Conservation (phyloP, 2,329 filamentous ascomycete genomes). For the Fusarium scirpi region DNA sequence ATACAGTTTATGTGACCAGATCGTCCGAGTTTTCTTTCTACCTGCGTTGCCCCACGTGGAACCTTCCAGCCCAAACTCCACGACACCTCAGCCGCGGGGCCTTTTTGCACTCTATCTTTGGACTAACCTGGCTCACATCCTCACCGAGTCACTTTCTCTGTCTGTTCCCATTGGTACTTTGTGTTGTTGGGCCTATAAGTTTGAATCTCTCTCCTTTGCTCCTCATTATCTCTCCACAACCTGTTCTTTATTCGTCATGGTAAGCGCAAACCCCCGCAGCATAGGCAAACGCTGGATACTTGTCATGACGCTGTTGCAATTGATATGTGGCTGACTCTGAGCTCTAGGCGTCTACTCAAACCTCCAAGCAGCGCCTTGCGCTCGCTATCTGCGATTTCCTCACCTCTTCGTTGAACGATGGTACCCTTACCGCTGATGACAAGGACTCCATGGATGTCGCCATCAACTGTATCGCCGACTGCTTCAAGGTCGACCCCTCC, state of each 20-base stretch:
- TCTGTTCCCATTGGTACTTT: conserved; percentile 17
- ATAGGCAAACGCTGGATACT: conserved; percentile 7
- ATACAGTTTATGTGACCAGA: not conserved
- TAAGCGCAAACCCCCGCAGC: conserved; percentile 26
- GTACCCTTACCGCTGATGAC: conserved; percentile 88
- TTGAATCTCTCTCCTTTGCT: not conserved
- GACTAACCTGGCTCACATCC: conserved; percentile 23
- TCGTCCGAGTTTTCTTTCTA: conserved; percentile 28
- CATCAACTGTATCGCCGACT: conserved; percentile 91
- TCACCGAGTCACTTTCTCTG: conserved; percentile 5
- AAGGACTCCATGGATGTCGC: conserved; percentile 95
- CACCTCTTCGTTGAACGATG: conserved; percentile 83
- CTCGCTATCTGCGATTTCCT: conserved; percentile 98
- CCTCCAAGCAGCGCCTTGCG: conserved; percentile 85
- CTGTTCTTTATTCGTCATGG: conserved; percentile 25
- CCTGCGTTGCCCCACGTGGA: conserved; percentile 46
- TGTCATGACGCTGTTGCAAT: conserved; percentile 7
- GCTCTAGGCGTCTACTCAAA: conserved; percentile 52
- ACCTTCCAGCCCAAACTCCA: conserved; percentile 47
- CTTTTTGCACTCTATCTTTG: conserved; percentile 24
- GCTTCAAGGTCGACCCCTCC: conserved; percentile 92
- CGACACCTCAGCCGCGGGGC: conserved; percentile 42
- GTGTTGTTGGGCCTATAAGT: not conserved
- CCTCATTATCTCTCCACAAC: not conserved
- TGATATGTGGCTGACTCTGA: conserved; percentile 15